Conservation (phyloP, 139 green algal genomes). For the Edaphochlamys debaryana region DNA sequence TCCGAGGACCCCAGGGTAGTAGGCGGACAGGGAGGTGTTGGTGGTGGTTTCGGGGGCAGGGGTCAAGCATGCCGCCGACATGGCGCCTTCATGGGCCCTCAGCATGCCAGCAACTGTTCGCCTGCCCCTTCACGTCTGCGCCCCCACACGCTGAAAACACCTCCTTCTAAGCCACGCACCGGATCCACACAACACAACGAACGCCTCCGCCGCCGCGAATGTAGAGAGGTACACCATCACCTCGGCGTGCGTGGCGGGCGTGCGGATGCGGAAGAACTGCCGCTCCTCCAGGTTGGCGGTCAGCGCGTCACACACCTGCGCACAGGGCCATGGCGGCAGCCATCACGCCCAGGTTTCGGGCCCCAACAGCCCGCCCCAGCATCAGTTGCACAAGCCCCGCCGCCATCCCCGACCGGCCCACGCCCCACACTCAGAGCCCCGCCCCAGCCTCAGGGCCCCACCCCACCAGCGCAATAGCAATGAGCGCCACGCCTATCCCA, state of each 20-base stretch:
- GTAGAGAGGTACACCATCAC: constrained; percentile 66
- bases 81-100: no score
- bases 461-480: constrained; percentile 59
- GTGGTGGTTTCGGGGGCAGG: no score
- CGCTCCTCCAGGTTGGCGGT: constrained; percentile 76
- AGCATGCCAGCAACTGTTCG: no score
- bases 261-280: constrained; percentile 68
- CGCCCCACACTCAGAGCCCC: neutral
- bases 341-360: no score
- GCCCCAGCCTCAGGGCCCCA: neutral
- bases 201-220: constrained; percentile 59
- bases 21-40: no score
- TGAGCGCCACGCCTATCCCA: constrained; percentile 59
- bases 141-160: no score
- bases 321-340: no score
- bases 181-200: constrained; percentile 53
- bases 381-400: neutral
- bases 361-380: no score
- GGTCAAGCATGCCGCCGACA: no score
- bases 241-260: constrained; percentile 55
- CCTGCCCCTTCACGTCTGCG: no score
- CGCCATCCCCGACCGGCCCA: neutral
- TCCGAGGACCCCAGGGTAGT: no score
- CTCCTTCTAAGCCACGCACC: no score
- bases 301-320: constrained; percentile 67